These are phyloP conservation scores for Hordeum marinum DNA, from an alignment of 176 grass and related monocot species.

Conservation along the genomic window DNA sequence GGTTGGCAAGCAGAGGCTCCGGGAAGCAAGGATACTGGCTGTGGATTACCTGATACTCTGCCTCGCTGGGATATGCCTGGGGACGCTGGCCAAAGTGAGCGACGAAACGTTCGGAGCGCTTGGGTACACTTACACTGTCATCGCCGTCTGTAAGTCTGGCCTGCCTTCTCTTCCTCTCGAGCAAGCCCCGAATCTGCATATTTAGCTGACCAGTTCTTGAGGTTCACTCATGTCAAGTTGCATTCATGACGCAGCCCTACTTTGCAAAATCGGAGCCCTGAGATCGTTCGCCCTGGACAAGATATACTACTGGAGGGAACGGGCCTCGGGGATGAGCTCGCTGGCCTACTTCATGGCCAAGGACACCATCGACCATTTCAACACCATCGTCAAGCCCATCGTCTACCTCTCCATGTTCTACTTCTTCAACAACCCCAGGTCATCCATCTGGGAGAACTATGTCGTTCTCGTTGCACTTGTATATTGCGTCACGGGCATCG, in stretches of 20 bases:
- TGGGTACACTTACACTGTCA: slow-evolving; percentile 81
- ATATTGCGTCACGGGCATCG: slow-evolving; percentile 71
- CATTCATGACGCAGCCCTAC: slow-evolving; percentile 37
- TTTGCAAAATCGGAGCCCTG: slow-evolving; percentile 79
- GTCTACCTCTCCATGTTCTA: slow-evolving; percentile 89
- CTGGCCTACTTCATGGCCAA: slow-evolving; percentile 68
- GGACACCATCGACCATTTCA: slow-evolving; percentile 72
- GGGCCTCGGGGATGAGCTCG: slow-evolving; percentile 75
- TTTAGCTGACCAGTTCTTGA: not conserved
- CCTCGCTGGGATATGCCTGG: slow-evolving; percentile 76
- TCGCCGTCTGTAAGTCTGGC: slow-evolving; percentile 72
- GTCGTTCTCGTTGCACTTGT: slow-evolving; percentile 47
- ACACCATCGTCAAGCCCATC: slow-evolving; percentile 73
- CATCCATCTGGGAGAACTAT: slow-evolving; percentile 66
- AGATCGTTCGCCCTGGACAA: slow-evolving; percentile 65
- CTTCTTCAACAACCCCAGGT: slow-evolving; percentile 84
- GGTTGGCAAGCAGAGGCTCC: slow-evolving; percentile 69
- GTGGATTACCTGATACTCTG: slow-evolving; percentile 72
- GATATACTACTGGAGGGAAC: slow-evolving; percentile 71
- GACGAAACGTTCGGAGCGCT: slow-evolving; percentile 69
- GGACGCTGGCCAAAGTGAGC: slow-evolving; percentile 78
- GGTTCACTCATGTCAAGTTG: not conserved
- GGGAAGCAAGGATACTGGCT: slow-evolving; percentile 65
- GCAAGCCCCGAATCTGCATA: not conserved
- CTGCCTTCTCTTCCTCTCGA: not conserved